These are phyloP conservation scores for Eucalyptus sp. DNA, from an alignment of 345 rosid species.

Conservation along the genomic window DNA sequence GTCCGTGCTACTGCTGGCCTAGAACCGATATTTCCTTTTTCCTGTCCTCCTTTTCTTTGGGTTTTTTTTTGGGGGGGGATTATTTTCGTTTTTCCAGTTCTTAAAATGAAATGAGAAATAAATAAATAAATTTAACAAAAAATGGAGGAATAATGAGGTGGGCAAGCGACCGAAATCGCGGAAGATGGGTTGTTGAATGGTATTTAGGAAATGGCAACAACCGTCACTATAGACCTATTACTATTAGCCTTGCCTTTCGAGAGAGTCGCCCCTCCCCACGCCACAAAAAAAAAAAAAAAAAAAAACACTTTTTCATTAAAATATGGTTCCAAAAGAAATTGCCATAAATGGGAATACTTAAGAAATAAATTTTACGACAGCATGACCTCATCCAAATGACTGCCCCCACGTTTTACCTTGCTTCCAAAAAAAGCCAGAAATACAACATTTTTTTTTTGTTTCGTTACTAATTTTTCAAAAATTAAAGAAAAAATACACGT, in stretches of 20 bases:
- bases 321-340: not conserved
- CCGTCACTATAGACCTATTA: constrained; percentile 1
- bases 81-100: not conserved
- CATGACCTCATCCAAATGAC: not conserved
- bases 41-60: not conserved
- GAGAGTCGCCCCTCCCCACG: not conserved
- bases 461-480: not conserved
- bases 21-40: not conserved
- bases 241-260: not conserved
- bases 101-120: not conserved
- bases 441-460: not conserved
- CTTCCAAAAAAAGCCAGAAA: not conserved
- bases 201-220: constrained; percentile 10
- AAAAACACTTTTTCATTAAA: not conserved
- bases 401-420: not conserved
- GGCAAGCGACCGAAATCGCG: constrained; percentile 24
- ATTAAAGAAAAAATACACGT: not conserved
- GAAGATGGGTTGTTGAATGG: constrained; percentile 42
- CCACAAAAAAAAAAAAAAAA: not conserved
- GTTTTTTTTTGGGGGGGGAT: not conserved
- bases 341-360: not conserved
- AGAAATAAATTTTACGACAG: not conserved
- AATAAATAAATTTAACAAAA: not conserved
- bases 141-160: constrained; percentile 3
- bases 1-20: not conserved